Evolutionary conservation across 2,329 filamentous ascomycete species (phyloP), one percentile per base, ranked within the genome.

Genomic region (Dothidotthia symphoricarpi): DNA sequence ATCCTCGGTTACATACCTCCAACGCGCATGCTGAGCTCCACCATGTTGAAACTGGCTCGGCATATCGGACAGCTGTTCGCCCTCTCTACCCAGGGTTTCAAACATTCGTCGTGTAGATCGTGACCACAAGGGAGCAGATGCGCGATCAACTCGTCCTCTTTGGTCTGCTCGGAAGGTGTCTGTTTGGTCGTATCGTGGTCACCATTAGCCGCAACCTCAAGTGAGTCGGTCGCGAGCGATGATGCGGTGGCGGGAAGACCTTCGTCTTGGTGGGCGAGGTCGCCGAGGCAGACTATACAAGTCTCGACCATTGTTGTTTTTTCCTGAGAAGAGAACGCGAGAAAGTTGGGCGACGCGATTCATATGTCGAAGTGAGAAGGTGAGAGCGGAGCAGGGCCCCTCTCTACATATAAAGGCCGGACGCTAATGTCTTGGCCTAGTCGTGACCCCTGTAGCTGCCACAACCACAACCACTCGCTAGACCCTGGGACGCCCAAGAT

Each of bases 31-130:
- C 85, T 85, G 45, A 98, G 82, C 64, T 93, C 82, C 51, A 98
- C 90, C 56, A 85, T 73, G 69, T 97, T 91, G 73, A 98, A 97
- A 48, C 79, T 82, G 57, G 88, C 86, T 53, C 93, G 86, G 70
- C 93, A 98, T 67, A 98, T 95, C 30, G 93, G 93, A 68, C 93
- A 98, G 64, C 90, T 96, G 70, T 97, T 98, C 49, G 93, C 91
- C 67, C 94, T 86, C 69, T 94, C 88, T 30, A 91, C 88, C 93
- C 93, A 98, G 54, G 89, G 88, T 56, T 86, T 85, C 53, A 98
- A 77, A 68, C 93, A 98, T 35, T 85, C 82, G 71, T 98, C 85
- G 71, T 98, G 93, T 55, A 98, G 76, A 55, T 90, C 80, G 74
- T 98, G 94, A 41, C 88, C 86, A 69, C 93, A 98, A 31, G 88